Percentiles rank a stretch among this genome's conserved stretches.
These are phyloP conservation scores for Eucalyptus guilfoylei DNA, from an alignment of 345 rosid species.

Conservation along the genomic window DNA sequence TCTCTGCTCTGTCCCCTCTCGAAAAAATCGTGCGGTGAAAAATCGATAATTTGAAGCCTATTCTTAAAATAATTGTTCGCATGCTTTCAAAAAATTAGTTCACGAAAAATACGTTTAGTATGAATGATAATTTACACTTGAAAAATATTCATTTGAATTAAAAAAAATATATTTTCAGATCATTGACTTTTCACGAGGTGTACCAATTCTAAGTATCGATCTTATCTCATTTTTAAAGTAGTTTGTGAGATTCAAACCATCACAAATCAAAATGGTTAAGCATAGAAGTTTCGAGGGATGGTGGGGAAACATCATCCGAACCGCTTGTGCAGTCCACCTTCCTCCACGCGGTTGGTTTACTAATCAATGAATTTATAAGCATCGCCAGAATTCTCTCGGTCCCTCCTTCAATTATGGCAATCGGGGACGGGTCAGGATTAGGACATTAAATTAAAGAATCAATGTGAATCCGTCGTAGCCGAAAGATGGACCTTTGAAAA, in stretches of 20 bases:
- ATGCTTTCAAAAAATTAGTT: background rate
- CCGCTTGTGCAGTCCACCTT: background rate
- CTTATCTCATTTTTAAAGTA: background rate
- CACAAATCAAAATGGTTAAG: background rate
- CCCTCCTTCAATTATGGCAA: background rate
- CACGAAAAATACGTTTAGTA: rapidly evolving
- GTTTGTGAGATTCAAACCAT: background rate
- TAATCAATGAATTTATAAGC: background rate
- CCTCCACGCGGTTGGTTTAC: background rate
- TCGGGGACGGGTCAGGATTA: background rate
- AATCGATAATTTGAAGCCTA: background rate
- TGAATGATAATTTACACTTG: background rate
- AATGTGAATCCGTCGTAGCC: background rate
- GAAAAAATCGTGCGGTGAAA: background rate
- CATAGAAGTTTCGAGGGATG: background rate
- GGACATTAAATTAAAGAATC: background rate
- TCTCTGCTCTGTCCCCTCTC: background rate
- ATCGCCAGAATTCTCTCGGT: background rate
- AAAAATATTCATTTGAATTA: background rate
- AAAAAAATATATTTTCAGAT: background rate
- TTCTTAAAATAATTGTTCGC: background rate
- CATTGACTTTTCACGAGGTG: background rate
- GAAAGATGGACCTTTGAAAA: background rate
- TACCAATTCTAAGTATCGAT: background rate
- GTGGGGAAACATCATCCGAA: background rate